Base-by-base conservation (phyloP, 2,329 filamentous ascomycete species). In the Trichoderma atrobrunneum region DNA sequence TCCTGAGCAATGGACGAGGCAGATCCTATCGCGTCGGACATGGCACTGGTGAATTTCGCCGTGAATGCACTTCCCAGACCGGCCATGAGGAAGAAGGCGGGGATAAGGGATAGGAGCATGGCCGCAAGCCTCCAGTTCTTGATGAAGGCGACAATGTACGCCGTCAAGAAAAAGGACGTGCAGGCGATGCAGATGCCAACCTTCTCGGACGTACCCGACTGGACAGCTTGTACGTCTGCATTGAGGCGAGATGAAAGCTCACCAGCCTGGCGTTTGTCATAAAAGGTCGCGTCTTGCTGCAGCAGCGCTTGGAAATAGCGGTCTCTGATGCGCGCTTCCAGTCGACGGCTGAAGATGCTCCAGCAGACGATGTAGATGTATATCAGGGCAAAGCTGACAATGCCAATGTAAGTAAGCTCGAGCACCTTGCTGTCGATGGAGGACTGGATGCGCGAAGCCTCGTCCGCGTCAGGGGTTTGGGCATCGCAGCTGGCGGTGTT, bases 201-300 rank as follows among this genome's bases (percentile, higher is more conserved):
- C 78, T 93, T 93, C 79, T 93, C 91, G 1, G 88, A 90, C 0
- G 90, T 92, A 16, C 91, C 91, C 0, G 87, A 86, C 76, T 91
- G 90, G 66, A 93, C 88, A 1, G 88, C 87, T 72, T 90, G 87
- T 39, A 92, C 90, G 76, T 93, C 90, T 69, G 85, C 85, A 76
- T 90, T 90, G 57, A 93, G 85, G 21, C 90, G 85, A 10, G 88
- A 87, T 2, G 88, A 86, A 14, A 92, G 87, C 78, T 92, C 88
- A 18, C 90, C 90, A 0, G 89, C 85, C 61, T 88, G 86, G 11
- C 90, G 83, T 16, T 85, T 85, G 76, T 92, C 90, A 77, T 92
- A 91, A 78, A 88, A 92, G 16, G 88, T 82, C 0, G 89, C 85
- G 71, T 91, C 89, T 76, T 92, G 89, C 62, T 85, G 82, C 16